Evolutionary conservation across 1,284 basidiomycete species (phyloP).

Genomic region (Volvariella surrecta): DNA sequence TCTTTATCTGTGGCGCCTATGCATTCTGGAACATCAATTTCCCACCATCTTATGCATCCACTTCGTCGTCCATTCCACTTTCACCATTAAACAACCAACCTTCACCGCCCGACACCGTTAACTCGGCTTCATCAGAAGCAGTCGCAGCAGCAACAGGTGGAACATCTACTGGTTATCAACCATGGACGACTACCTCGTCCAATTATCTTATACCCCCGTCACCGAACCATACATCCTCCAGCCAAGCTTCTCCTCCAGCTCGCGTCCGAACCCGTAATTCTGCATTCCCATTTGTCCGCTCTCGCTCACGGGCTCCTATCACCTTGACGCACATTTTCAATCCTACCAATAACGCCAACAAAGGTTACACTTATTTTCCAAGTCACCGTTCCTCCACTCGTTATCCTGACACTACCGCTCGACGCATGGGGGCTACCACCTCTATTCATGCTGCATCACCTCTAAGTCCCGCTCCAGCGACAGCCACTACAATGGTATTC

Average conservation of each 20-base stretch:
- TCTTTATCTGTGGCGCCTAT: constrained; percentile 57
- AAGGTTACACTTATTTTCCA: neutral
- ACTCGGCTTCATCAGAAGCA: neutral
- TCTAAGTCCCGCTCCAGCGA: constrained; percentile 6
- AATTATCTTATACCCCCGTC: constrained; percentile 18
- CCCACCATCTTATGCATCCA: constrained; percentile 26
- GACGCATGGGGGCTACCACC: neutral
- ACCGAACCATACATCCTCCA: too few species aligned
- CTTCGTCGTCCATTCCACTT: constrained; percentile 3
- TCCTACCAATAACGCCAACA: neutral
- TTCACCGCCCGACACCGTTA: neutral
- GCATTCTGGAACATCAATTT: constrained; percentile 65
- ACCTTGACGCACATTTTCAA: constrained; percentile 6
- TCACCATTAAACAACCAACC: neutral
- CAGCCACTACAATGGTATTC: constrained; percentile 5
- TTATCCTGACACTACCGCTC: constrained; percentile 6
- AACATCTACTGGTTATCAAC: too few species aligned
- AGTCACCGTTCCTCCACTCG: constrained; percentile 1
- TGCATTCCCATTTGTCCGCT: constrained; percentile 9
- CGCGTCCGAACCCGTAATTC: constrained; percentile 8
- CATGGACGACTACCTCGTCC: neutral
- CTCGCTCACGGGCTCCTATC: constrained; percentile 1
- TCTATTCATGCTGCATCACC: neutral
- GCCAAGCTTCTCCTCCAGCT: neutral
- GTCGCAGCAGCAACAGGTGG: too few species aligned